Base-by-base conservation (phyloP, 805 yeast genomes). In the Teunomyces tritomae region DNA sequence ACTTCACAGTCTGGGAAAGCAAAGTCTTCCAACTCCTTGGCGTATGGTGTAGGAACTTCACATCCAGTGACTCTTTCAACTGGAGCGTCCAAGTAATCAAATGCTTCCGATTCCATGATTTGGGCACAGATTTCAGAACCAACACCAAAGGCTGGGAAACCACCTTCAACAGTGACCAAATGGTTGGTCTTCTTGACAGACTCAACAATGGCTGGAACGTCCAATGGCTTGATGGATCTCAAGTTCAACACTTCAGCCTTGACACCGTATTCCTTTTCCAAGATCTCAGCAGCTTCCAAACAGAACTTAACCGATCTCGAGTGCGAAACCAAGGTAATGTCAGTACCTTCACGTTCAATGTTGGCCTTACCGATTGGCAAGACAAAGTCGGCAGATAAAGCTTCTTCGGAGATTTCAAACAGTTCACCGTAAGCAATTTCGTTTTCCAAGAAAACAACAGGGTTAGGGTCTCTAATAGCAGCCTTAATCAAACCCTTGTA, bases 11-110 rank as follows among this genome's bases (percentile, higher is more conserved):
- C 96, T 72, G 99, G 99, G 97, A 94, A 94, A 48, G 98, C 97
- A 67, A 94, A 88, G 76, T 87, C 95, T 83, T 94, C 99, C 68
- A 94, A 82, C 76, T 86, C 91, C 72, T 84, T 82, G 61, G 97
- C 96, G 68, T 94, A 94, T 56, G 99, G 99, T 59, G 99, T 94
- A 72, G 99, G 99, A 28, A 91, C 97, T 77, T 94, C 99, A 67
- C 98, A 96, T 71, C 99, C 99, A 50, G 99, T 94, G 63, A 91
- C 92, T 80, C 99, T 89, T 77, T 86, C 96, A 57, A 94, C 89
- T 61, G 99, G 99, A 52, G 98, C 96, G 74, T 94, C 99, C 66
- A 94, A 82, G 82, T 90, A 89, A 74, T 94, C 99, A 58, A 94
- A 94, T 46, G 96, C 98, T 74, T 91, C 97, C 49, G 95, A 83